A percentile compares a stretch with the other conserved stretches of the same genome.
Conservation (phyloP, 2,329 filamentous ascomycete genomes). For the Diatrype stigma region DNA sequence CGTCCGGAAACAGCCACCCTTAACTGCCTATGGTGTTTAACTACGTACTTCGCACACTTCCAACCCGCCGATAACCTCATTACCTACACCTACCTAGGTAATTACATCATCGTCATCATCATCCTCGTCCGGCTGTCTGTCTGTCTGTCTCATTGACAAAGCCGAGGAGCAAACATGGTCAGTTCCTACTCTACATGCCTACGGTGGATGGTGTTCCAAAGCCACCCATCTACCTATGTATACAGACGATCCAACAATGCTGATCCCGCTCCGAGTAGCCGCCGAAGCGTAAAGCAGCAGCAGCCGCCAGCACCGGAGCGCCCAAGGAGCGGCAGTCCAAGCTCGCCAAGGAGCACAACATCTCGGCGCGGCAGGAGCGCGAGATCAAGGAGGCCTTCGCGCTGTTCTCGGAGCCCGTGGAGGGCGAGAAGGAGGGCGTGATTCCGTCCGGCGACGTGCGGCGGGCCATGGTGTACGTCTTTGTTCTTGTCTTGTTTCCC, state of each 20-base stretch:
- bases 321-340: constrained; percentile 66
- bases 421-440: constrained; percentile 69
- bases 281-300: constrained; percentile 46
- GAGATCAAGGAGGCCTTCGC: constrained; percentile 89
- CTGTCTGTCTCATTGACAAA: too few species aligned
- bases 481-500: too few species aligned
- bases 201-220: neutral
- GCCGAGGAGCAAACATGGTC: neutral
- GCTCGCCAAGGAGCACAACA: constrained; percentile 86
- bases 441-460: constrained; percentile 65
- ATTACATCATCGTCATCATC: too few species aligned
- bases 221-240: too few species aligned
- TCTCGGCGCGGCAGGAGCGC: constrained; percentile 76
- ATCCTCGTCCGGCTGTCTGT: too few species aligned
- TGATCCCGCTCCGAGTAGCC: constrained; percentile 34
- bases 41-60: neutral
- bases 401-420: constrained; percentile 70
- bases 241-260: too few species aligned
- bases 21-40: neutral
- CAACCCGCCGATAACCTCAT: neutral
- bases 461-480: constrained; percentile 65
- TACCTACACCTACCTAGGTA: neutral
- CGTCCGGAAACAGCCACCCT: neutral
- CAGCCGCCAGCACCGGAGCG: constrained; percentile 16
- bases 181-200: neutral